Percentiles rank a stretch among this genome's conserved stretches.
Evolutionary conservation across 116 monocot genomes (phyloP).

Genomic region (Trichopus zeylanicus): DNA sequence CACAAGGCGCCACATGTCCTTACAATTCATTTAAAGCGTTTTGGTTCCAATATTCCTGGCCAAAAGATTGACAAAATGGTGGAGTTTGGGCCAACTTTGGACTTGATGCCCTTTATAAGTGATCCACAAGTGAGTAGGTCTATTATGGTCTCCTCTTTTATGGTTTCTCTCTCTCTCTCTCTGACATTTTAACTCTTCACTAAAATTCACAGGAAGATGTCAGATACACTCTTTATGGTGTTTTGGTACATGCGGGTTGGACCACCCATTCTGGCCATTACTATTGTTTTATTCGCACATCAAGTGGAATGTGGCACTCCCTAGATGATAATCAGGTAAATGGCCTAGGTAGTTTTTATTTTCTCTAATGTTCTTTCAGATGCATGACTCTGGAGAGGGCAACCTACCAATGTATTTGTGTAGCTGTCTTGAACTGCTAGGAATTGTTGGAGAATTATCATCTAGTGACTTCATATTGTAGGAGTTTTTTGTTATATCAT

Average conservation of each 20-base stretch:
- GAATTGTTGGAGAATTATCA: no score
- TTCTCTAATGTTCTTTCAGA: no score
- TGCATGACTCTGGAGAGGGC: no score
- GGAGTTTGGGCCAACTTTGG: conserved; percentile 59
- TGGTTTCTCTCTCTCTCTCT: neutral
- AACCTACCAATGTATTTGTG: no score
- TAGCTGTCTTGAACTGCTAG: no score
- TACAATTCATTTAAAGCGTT: conserved; percentile 91
- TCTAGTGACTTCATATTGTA: no score
- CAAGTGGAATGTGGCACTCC: conserved; percentile 93
- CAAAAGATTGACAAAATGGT: conserved; percentile 89
- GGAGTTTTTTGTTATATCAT: no score
- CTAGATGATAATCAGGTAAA: conserved; percentile 95
- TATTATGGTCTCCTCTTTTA: neutral
- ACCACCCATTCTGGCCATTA: conserved; percentile 96
- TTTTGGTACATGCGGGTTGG: conserved; percentile 93
- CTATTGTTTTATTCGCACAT: conserved; percentile 93
- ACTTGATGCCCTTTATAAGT: conserved; percentile 90
- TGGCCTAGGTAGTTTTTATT: neutral
- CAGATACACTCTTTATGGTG: conserved; percentile 93
- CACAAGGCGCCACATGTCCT: conserved; percentile 92
- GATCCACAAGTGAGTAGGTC: conserved; percentile 49
- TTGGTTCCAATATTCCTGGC: conserved; percentile 52
- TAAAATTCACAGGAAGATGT: conserved; percentile 52
- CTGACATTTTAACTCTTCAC: conserved; percentile 1